Evolutionary conservation across 495 filamentous ascomycete genomes (phyloP).

Genomic region (Margaritispora aquatica): DNA sequence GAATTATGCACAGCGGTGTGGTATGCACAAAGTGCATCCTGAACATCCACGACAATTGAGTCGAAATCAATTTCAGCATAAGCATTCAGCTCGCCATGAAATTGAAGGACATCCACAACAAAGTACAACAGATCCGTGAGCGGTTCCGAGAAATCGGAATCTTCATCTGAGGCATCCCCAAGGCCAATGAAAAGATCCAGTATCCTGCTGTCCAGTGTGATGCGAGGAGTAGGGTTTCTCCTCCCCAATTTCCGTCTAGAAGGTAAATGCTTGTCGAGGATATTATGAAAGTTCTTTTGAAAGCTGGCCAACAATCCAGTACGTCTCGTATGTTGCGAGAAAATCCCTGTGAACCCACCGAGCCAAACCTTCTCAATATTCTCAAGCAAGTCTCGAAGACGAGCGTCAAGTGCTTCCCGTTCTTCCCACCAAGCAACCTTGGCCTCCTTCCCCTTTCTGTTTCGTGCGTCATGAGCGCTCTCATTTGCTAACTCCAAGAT

Average conservation of each 20-base stretch:
- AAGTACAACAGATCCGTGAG: constrained; percentile 90
- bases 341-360: constrained; percentile 86
- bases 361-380: constrained; percentile 93
- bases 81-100: constrained; percentile 91
- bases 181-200: constrained; percentile 85
- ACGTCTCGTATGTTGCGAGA: constrained; percentile 62
- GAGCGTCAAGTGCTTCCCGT: constrained; percentile 69
- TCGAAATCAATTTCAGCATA: constrained; percentile 99
- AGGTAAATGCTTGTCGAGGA: constrained; percentile 82
- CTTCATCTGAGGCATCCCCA: constrained; percentile 59
- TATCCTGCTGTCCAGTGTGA: constrained; percentile 69
- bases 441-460: constrained; percentile 49
- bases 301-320: constrained; percentile 63
- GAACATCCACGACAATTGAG: constrained; percentile 74
- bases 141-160: constrained; percentile 71
- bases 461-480: constrained; percentile 68
- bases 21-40: constrained; percentile 73
- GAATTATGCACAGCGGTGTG: constrained; percentile 46
- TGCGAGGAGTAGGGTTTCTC: constrained; percentile 34
- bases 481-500: constrained; percentile 74
- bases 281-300: constrained; percentile 65
- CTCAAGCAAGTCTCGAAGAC: constrained; percentile 68
- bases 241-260: constrained; percentile 65
- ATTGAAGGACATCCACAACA: constrained; percentile 92
- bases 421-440: constrained; percentile 86